A percentile compares a stretch with the other conserved stretches of the same genome.
Evolutionary conservation across 148 eudicot genomes (phyloP).

Genomic region (Salicornia ramosissima): DNA sequence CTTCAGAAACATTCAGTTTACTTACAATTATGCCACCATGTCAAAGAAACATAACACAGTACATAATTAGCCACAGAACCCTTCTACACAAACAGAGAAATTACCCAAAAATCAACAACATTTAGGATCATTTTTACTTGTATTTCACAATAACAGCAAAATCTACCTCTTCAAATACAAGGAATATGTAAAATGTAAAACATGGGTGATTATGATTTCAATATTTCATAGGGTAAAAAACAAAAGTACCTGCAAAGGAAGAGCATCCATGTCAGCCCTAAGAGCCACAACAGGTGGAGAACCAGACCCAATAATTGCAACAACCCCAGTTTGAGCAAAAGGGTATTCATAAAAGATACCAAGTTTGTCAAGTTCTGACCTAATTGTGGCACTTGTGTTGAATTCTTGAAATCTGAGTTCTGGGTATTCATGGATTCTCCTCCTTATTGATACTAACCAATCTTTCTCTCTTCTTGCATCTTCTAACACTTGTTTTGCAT

Average conservation of each 20-base stretch:
- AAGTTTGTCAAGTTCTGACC: slow-evolving; percentile 61
- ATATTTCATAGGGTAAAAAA: background rate
- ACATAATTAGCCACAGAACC: too few species aligned
- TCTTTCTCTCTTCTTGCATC: slow-evolving; percentile 46
- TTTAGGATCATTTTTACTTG: too few species aligned
- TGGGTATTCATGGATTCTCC: slow-evolving; percentile 79
- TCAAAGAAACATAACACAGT: too few species aligned
- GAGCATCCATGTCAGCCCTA: slow-evolving; percentile 92
- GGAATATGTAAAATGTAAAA: too few species aligned
- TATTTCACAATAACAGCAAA: too few species aligned
- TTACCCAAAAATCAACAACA: too few species aligned
- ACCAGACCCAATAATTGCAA: slow-evolving; percentile 68
- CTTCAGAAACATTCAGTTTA: too few species aligned
- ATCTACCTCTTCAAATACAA: too few species aligned
- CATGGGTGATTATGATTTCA: too few species aligned
- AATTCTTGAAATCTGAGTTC: slow-evolving; percentile 68
- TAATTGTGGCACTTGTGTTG: slow-evolving; percentile 70
- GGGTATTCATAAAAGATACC: slow-evolving; percentile 70
- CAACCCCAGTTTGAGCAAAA: slow-evolving; percentile 74
- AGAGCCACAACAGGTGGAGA: slow-evolving; percentile 66
- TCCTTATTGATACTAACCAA: slow-evolving; percentile 65
- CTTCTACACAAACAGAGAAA: too few species aligned
- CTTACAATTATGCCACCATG: too few species aligned
- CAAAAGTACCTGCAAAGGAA: slow-evolving; percentile 57
- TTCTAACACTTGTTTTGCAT: slow-evolving; percentile 38